phyloP scores from a whole-genome alignment of 345 rosid species.

The Passiflora organensis region DNA sequence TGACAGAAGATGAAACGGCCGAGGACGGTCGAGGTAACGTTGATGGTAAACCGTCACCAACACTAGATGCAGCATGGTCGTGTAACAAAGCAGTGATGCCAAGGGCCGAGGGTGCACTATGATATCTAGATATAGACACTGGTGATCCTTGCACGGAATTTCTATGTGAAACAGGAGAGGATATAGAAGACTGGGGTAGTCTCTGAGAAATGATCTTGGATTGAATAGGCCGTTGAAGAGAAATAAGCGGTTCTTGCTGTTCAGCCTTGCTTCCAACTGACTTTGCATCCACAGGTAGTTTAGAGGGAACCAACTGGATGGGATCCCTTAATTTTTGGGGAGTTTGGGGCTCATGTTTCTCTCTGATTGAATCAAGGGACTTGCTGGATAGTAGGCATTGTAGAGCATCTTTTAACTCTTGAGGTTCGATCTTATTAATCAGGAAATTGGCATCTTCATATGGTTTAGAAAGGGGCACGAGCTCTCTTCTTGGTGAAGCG shows the following conservation, averaged over 20 bases:
- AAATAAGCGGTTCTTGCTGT: conserved; percentile 36
- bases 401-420: conserved; percentile 1
- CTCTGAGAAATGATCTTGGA: conserved; percentile 57
- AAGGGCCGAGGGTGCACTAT: conserved; percentile 43
- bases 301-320: conserved; percentile 13
- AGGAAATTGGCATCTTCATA: conserved; percentile 8
- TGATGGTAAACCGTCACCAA: conserved; percentile 35
- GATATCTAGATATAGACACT: conserved; percentile 42
- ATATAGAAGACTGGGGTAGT: conserved; percentile 30
- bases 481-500: conserved; percentile 14
- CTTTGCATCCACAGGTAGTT: conserved; percentile 17
- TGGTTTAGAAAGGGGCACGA: background rate
- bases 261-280: conserved; percentile 13
- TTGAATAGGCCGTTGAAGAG: conserved; percentile 44
- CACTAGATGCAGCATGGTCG: conserved; percentile 47
- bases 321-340: conserved; percentile 1
- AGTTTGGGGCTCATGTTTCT: conserved; percentile 3
- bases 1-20: conserved; percentile 25
- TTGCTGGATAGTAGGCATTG: background rate
- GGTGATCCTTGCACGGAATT: conserved; percentile 46
- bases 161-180: conserved; percentile 38
- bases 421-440: conserved; percentile 7
- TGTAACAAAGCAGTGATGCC: conserved; percentile 81
- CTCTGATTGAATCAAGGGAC: conserved; percentile 6
- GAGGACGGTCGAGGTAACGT: conserved; percentile 26